Percentiles rank a stretch among this genome's conserved stretches.
These are phyloP conservation scores for Mortierella sp. DNA, from an alignment of 371 early-diverging fungal genomes.

Conservation along the genomic window DNA sequence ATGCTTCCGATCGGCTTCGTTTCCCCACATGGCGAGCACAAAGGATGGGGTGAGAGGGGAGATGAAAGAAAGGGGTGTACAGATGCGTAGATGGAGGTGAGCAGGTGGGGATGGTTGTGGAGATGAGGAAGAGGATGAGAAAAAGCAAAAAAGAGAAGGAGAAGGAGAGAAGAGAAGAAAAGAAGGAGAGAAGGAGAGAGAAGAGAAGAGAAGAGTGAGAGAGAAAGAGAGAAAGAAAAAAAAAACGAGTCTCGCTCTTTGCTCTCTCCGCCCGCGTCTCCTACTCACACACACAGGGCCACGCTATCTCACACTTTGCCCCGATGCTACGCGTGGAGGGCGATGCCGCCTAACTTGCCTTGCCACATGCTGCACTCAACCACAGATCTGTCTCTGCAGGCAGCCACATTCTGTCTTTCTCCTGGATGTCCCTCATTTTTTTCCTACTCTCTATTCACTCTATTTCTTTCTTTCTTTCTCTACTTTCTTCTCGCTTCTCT, in stretches of 20 bases:
- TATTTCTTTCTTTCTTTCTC: too few species aligned
- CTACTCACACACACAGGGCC: too few species aligned
- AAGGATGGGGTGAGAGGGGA: neutral
- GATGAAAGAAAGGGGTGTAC: neutral
- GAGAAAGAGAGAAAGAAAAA: constrained; percentile 3
- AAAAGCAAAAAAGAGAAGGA: neutral
- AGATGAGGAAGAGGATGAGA: neutral
- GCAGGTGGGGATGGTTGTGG: neutral
- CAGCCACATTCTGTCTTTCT: too few species aligned
- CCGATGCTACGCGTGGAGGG: neutral
- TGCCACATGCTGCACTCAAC: too few species aligned
- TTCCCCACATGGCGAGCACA: constrained; percentile 19
- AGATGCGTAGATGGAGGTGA: neutral
- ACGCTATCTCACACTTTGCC: neutral
- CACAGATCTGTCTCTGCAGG: too few species aligned
- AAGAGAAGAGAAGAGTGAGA: neutral
- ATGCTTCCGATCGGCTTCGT: constrained; percentile 53
- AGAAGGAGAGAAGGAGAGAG: neutral
- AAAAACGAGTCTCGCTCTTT: neutral
- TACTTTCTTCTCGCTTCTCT: too few species aligned
- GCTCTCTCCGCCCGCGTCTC: too few species aligned
- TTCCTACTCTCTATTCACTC: too few species aligned
- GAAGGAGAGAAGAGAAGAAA: too few species aligned
- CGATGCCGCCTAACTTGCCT: neutral
- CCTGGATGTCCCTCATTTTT: too few species aligned